Evolutionary conservation across 768 basidiomycete genomes (phyloP).

Genomic region (Pleurotus giganteus): DNA sequence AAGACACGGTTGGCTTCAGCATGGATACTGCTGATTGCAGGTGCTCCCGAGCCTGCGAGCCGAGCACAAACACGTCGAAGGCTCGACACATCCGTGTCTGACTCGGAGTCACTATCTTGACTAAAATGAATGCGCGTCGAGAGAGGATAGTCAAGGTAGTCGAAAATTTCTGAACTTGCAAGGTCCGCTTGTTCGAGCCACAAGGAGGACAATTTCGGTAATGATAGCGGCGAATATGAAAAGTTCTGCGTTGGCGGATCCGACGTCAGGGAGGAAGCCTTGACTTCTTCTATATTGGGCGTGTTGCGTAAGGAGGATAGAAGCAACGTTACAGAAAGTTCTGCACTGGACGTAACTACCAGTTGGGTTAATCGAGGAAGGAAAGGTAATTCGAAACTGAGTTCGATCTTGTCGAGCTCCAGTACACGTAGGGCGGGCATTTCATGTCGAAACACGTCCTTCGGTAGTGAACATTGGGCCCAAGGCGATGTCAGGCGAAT

Average conservation of each 20-base stretch:
- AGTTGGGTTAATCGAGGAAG: background rate
- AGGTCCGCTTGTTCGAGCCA: background rate
- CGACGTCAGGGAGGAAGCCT: background rate
- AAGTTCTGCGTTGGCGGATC: too few relatives aligned
- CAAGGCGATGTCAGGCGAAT: background rate
- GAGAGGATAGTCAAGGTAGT: background rate
- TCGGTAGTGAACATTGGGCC: background rate
- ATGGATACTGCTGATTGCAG: background rate
- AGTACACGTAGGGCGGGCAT: background rate
- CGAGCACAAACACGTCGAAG: background rate
- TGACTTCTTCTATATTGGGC: background rate
- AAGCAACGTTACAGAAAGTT: background rate
- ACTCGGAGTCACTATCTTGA: background rate
- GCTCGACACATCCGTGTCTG: background rate
- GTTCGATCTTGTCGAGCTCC: background rate
- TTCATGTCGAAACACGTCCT: background rate
- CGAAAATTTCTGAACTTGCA: background rate
- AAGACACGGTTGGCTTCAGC: background rate
- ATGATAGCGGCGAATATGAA: too few relatives aligned
- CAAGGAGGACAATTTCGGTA: too few relatives aligned
- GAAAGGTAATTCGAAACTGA: background rate
- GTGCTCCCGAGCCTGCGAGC: background rate
- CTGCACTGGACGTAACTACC: background rate
- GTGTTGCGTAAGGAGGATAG: background rate
- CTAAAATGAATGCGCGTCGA: background rate